These are phyloP conservation scores for Boletus mariae DNA, from an alignment of 1,284 basidiomycete species.

Conservation along the genomic window DNA sequence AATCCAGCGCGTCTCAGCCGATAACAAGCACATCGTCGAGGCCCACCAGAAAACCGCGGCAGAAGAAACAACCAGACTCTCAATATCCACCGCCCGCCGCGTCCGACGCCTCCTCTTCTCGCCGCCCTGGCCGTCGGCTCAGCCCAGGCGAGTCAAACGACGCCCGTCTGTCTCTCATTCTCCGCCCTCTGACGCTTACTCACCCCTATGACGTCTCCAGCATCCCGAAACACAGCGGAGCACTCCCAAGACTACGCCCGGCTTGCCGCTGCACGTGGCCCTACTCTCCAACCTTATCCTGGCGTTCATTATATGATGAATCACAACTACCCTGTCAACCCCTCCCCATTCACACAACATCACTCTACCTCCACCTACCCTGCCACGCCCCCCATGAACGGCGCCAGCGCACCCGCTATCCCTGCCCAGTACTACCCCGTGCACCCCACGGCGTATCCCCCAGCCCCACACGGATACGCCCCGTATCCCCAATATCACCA, in stretches of 20 bases:
- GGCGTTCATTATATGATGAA: slow-evolving; percentile 57
- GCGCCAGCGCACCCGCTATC: slow-evolving; percentile 41
- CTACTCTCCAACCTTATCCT: slow-evolving; percentile 52
- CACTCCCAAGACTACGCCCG: slow-evolving; percentile 33
- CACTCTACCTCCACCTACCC: slow-evolving; percentile 36
- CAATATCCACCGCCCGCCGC: slow-evolving; percentile 14
- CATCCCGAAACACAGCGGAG: slow-evolving; percentile 39
- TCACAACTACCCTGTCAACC: slow-evolving; percentile 53
- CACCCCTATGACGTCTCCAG: slow-evolving; percentile 24
- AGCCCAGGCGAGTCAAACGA: slow-evolving; percentile 22
- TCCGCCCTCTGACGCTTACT: neutral
- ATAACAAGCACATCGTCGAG: slow-evolving; percentile 32
- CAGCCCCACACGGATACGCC: slow-evolving; percentile 46
- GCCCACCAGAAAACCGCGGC: slow-evolving; percentile 45
- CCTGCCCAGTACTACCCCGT: slow-evolving; percentile 57
- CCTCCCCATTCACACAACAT: slow-evolving; percentile 55
- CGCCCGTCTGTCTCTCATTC: slow-evolving; percentile 15
- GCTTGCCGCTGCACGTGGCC: slow-evolving; percentile 38
- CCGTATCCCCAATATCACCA: slow-evolving; percentile 60
- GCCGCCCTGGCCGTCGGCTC: slow-evolving; percentile 28
- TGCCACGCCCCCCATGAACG: slow-evolving; percentile 41
- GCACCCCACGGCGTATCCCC: slow-evolving; percentile 49
- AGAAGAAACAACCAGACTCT: slow-evolving; percentile 41
- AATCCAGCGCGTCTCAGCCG: slow-evolving; percentile 43
- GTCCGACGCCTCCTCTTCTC: slow-evolving; percentile 20